Evolutionary conservation across 768 basidiomycete genomes (phyloP).

Genomic region (Auricularia sp.): DNA sequence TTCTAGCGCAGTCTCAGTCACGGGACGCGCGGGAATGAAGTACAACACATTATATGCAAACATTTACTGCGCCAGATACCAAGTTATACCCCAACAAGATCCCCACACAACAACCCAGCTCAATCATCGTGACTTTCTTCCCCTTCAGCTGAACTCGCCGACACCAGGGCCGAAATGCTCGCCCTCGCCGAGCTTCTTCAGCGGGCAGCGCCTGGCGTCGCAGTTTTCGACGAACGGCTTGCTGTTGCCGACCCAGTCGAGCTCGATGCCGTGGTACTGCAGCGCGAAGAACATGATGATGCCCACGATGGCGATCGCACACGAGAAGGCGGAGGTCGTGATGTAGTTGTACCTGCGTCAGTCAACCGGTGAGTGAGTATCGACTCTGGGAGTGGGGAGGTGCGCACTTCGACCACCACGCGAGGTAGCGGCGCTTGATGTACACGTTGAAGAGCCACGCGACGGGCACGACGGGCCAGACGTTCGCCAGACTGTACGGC

Average conservation of each 20-base stretch:
- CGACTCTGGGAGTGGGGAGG: not conserved
- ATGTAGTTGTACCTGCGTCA: constrained; percentile 23
- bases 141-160: not conserved
- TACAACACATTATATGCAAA: no score
- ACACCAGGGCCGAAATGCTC: constrained; percentile 16
- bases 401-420: constrained; percentile 18
- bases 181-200: constrained; percentile 9
- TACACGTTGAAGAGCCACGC: constrained; percentile 16
- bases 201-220: constrained; percentile 11
- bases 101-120: no score
- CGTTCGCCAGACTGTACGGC: constrained; percentile 17
- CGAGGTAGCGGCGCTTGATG: constrained; percentile 17
- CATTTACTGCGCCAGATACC: no score
- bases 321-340: constrained; percentile 22
- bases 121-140: no score
- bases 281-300: constrained; percentile 29
- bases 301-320: constrained; percentile 25
- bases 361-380: not conserved
- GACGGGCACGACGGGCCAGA: constrained; percentile 15
- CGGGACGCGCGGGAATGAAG: no score
- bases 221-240: constrained; percentile 8
- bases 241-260: constrained; percentile 25
- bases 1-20: no score
- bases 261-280: constrained; percentile 14
- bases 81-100: no score